A percentile compares a stretch with the other conserved stretches of the same genome.
Evolutionary conservation across 2,329 filamentous ascomycete species (phyloP).

Genomic region (Aspergillus ustus): DNA sequence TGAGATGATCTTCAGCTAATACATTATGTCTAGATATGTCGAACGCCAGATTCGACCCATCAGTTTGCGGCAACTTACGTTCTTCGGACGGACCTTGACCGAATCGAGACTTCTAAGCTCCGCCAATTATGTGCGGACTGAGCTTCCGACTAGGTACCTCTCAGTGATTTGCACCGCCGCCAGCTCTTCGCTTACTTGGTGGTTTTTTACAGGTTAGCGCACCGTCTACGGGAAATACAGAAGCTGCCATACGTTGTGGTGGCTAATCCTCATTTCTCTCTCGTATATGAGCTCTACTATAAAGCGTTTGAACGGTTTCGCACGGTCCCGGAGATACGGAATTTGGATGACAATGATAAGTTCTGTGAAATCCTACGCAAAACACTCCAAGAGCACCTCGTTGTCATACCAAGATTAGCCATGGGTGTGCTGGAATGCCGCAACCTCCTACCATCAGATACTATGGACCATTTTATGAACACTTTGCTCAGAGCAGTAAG

Average conservation of each 20-base stretch:
- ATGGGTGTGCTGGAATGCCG: constrained; percentile 94
- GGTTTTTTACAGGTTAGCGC: constrained; percentile 68
- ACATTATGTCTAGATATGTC: constrained; percentile 73
- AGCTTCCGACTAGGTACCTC: constrained; percentile 78
- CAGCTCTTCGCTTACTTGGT: background rate
- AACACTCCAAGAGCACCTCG: constrained; percentile 84
- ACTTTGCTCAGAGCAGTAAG: constrained; percentile 84
- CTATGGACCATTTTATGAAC: constrained; percentile 94
- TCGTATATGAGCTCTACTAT: constrained; percentile 97
- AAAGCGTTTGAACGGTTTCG: constrained; percentile 92
- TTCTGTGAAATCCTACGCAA: constrained; percentile 80
- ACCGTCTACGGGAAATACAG: constrained; percentile 96
- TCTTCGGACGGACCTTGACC: constrained; percentile 92
- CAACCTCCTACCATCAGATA: constrained; percentile 76
- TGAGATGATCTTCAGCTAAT: constrained; percentile 20
- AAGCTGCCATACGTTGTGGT: constrained; percentile 94
- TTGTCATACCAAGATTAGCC: constrained; percentile 90
- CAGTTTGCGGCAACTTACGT: constrained; percentile 92
- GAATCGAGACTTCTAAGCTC: constrained; percentile 88
- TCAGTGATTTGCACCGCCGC: background rate
- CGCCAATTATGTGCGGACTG: constrained; percentile 95
- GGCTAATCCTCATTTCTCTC: constrained; percentile 89
- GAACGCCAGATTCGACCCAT: constrained; percentile 92
- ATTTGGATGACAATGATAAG: constrained; percentile 83
- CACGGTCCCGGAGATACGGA: constrained; percentile 79